Conservation (phyloP, 768 basidiomycete species). For the Mycena filopes region DNA sequence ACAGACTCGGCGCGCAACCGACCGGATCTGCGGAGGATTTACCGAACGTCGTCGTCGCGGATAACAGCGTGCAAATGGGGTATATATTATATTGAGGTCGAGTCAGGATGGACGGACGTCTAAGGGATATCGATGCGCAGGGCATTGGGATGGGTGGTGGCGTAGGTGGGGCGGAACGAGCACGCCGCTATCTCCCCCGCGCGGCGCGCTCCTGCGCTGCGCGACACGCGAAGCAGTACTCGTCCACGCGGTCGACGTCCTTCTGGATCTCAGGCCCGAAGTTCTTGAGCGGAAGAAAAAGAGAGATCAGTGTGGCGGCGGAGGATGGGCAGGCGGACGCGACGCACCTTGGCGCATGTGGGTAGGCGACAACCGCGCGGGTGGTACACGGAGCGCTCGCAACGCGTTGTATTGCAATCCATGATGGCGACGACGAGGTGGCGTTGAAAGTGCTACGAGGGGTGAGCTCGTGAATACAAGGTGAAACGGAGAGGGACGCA, state of each 20-base stretch:
- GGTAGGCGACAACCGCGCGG: constrained; percentile 63
- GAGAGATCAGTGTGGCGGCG: background rate
- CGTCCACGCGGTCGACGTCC: constrained; percentile 76
- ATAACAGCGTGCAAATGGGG: constrained; percentile 8
- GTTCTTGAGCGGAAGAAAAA: constrained; percentile 50
- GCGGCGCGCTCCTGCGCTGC: constrained; percentile 55
- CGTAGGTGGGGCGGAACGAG: background rate
- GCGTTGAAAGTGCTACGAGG: constrained; percentile 78
- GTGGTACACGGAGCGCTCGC: constrained; percentile 73
- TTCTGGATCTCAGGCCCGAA: constrained; percentile 76
- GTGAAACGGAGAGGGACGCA: constrained; percentile 45
- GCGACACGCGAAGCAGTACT: constrained; percentile 77
- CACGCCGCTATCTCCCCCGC: constrained; percentile 21
- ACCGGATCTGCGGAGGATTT: constrained; percentile 4
- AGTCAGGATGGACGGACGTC: constrained; percentile 20
- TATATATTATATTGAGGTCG: constrained; percentile 22
- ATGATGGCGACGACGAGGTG: constrained; percentile 78
- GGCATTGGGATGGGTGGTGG: background rate
- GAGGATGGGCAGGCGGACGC: background rate
- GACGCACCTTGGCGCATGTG: constrained; percentile 67
- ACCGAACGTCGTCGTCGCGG: background rate
- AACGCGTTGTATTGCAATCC: constrained; percentile 74
- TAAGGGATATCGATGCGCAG: constrained; percentile 9
- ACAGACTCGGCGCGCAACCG: no score
- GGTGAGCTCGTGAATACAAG: constrained; percentile 11